Evolutionary conservation across 768 basidiomycete genomes (phyloP), one percentile per base, ranked within the genome.

Genomic region (Phlegmacium glaucopus): DNA sequence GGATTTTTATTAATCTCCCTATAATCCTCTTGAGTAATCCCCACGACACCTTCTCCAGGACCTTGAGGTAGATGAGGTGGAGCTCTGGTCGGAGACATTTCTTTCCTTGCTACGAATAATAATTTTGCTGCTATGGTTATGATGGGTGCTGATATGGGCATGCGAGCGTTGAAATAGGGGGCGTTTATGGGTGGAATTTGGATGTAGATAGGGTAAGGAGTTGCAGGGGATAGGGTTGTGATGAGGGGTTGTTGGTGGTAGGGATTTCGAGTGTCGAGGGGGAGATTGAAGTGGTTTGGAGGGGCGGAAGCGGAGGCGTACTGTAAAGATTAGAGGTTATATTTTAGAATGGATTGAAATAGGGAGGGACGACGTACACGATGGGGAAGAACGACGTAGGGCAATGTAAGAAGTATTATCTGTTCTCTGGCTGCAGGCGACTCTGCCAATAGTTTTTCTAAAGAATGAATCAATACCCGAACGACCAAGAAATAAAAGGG

Each of bases 221-320:
- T 44, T 42, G 17, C 27, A 3, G 22, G 5, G 1, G 4, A 11
- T 12, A 16, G 35, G 43, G n/a, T 16, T 16, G 66, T 68, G 35
- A 61, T 53, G 1, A 44, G 18, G 12, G 38, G 48, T 10, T 29
- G 42, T 1, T 81, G 82, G 39, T 84, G 62, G 39, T 57, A 13
- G 55, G 71, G 79, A 57, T 82, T 80, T 41, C 72, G 62, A 25
- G 80, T 75, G 0, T 80, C 38, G 49, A 82, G 68, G 0, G 87
- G 85, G 29, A 88, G 65, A 45, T 62, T 27, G 57, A 74, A 82
- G 57, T 86, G 82, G 46, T 77, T 69, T 12, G 84, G 79, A 0
- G 87, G 85, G 0, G 83, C 83, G 35, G 77, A 68, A 32, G 79
- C 70, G 4, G 77, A 62, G 1, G 81, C 65, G 57, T 86, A 88